phyloP scores from a whole-genome alignment of 305 asterid species.

The Solanum chacoense region DNA sequence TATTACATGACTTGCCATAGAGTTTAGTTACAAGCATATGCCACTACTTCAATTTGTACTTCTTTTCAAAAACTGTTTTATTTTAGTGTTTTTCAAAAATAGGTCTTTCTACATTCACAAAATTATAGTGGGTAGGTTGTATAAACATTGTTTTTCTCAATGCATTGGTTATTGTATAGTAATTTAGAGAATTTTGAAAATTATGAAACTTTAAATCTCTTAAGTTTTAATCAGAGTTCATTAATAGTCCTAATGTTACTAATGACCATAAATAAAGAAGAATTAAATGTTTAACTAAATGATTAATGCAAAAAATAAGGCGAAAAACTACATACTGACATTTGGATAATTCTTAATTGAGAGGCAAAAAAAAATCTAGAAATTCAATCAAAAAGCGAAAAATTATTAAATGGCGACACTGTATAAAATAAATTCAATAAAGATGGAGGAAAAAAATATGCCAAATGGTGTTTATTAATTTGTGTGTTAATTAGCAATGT shows the following conservation, averaged over 20 bases:
- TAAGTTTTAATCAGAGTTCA: not conserved
- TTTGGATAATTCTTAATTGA: not conserved
- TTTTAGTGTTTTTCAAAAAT: not conserved
- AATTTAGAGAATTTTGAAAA: not conserved
- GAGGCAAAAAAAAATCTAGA: not conserved
- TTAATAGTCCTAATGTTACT: not conserved
- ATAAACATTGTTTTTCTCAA: no score
- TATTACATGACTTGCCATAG: constrained; percentile 7
- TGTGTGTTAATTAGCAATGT: not conserved
- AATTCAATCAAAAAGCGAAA: not conserved
- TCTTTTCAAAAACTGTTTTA: not conserved
- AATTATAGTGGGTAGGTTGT: no score
- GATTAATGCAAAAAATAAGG: not conserved
- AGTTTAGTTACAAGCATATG: not conserved
- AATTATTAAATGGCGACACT: not conserved
- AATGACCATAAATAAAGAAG: not conserved
- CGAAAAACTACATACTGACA: not conserved
- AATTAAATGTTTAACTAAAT: not conserved
- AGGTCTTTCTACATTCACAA: no score
- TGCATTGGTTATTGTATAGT: not conserved
- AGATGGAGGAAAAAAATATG: not conserved
- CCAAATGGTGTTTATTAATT: not conserved
- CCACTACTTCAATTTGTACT: not conserved
- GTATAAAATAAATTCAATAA: not conserved
- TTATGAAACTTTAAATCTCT: not conserved